Conservation (phyloP, 1,284 basidiomycete species). For the Cryptococcus maquisensis region DNA sequence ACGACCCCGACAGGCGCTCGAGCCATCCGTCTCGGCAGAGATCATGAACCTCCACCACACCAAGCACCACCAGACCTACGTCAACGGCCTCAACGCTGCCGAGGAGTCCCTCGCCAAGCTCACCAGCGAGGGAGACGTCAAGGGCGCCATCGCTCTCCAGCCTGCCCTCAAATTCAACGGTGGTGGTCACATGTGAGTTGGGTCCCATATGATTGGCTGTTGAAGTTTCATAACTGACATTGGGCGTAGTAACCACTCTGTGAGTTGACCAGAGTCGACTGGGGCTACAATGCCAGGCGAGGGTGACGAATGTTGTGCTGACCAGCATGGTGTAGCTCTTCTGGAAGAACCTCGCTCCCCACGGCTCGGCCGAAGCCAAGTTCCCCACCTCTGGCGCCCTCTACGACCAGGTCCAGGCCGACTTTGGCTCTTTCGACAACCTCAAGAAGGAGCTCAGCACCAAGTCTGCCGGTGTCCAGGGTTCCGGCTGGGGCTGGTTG, state of each 20-base stretch:
- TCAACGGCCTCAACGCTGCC: conserved; percentile 84
- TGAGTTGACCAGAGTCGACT: conserved; percentile 13
- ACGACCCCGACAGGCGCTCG: conserved; percentile 47
- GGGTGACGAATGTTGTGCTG: neutral
- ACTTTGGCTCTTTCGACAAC: conserved; percentile 76
- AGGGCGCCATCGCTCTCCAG: conserved; percentile 80
- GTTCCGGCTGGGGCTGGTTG: conserved; percentile 99
- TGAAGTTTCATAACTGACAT: neutral
- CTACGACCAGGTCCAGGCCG: conserved; percentile 72
- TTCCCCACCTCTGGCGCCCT: conserved; percentile 65
- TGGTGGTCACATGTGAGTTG: conserved; percentile 60
- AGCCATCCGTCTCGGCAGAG: conserved; percentile 59
- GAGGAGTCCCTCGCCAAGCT: conserved; percentile 72
- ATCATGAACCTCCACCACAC: conserved; percentile 93
- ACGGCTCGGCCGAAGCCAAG: conserved; percentile 58
- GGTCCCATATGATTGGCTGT: neutral
- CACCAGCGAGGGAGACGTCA: conserved; percentile 57
- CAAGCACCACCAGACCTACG: conserved; percentile 93
- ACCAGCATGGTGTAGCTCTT: conserved; percentile 80
- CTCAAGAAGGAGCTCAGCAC: conserved; percentile 78
- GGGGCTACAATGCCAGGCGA: neutral
- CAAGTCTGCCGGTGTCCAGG: conserved; percentile 88
- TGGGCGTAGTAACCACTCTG: conserved; percentile 42
- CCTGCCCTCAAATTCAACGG: conserved; percentile 87
- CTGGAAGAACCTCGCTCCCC: conserved; percentile 90